Conservation (phyloP, 2,329 filamentous ascomycete species). For the Xylariomycetidae sp. region DNA sequence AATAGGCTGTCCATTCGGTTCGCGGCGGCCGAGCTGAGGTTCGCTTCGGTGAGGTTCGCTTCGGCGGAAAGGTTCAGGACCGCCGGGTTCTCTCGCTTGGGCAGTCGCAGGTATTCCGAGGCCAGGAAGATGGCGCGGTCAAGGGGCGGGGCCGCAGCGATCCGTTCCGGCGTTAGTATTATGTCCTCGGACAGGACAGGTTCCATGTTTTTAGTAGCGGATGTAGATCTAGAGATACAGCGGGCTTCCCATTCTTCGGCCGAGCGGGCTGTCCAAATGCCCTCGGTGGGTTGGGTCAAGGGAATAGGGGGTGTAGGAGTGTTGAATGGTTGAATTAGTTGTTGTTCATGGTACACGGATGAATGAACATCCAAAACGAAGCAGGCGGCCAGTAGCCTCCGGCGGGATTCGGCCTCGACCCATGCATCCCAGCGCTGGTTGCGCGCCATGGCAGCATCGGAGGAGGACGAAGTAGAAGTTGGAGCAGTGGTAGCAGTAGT, state of each 20-base stretch:
- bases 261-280: conserved; percentile 45
- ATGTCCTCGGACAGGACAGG: conserved; percentile 28
- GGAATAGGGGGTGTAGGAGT: conserved; percentile 37
- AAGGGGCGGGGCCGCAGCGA: conserved; percentile 26
- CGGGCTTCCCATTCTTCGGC: conserved; percentile 41
- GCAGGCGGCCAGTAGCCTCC: conserved; percentile 51
- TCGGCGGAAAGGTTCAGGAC: conserved; percentile 13
- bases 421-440: conserved; percentile 45
- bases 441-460: conserved; percentile 20
- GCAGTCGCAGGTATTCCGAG: conserved; percentile 23
- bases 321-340: conserved; percentile 30
- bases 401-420: conserved; percentile 47
- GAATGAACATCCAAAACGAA: conserved; percentile 54
- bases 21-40: conserved; percentile 18
- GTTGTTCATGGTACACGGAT: conserved; percentile 50
- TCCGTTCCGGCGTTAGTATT: conserved; percentile 29
- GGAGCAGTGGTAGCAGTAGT: no score
- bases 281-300: conserved; percentile 38
- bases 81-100: conserved; percentile 14
- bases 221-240: conserved; percentile 19
- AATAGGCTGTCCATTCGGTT: conserved; percentile 38
- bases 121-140: conserved; percentile 24
- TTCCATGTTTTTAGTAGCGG: conserved; percentile 16
- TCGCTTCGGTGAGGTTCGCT: conserved; percentile 14
- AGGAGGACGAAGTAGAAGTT: conserved; percentile 5